Conservation (phyloP, 306 rosid genomes). For the Glycine soja region DNA sequence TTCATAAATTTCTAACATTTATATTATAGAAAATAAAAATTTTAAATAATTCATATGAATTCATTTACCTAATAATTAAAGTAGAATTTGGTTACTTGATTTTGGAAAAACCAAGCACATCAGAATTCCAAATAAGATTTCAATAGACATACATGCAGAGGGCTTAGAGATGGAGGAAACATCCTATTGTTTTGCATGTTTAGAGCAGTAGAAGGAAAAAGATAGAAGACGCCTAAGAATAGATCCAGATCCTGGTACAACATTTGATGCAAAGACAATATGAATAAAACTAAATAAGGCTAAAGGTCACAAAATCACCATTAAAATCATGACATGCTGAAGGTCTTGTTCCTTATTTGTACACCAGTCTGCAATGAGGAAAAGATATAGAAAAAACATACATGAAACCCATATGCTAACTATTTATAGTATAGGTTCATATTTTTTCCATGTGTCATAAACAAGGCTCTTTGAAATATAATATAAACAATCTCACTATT, state of each 20-base stretch:
- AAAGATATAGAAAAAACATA: conserved; percentile 31
- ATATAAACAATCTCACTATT: not conserved
- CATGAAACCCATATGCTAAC: not conserved
- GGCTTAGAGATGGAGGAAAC: conserved; percentile 65
- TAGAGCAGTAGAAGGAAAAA: conserved; percentile 50
- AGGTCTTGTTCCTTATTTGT: conserved; percentile 21
- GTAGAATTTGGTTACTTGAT: conserved; percentile 23
- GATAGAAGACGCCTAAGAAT: conserved; percentile 76
- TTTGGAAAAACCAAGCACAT: conserved; percentile 36
- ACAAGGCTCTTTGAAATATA: conserved; percentile 24
- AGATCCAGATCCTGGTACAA: conserved; percentile 76
- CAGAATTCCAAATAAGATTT: conserved; percentile 38
- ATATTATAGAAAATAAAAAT: conserved; percentile 5
- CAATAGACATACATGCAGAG: conserved; percentile 69
- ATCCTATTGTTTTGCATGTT: conserved; percentile 55
- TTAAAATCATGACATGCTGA: conserved; percentile 36
- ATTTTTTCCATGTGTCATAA: conserved; percentile 15
- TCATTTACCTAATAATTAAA: conserved; percentile 29
- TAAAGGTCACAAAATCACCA: conserved; percentile 38
- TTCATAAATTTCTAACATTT: not conserved
- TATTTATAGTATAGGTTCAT: conserved; percentile 1
- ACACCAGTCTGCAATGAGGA: conserved; percentile 23
- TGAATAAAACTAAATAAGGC: conserved; percentile 30
- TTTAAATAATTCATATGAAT: conserved; percentile 9
- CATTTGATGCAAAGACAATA: conserved; percentile 66